Evolutionary conservation across 192 early-diverging fungal species (phyloP), one percentile per base, ranked within the genome.

Genomic region (Allomyces macrogynus): DNA sequence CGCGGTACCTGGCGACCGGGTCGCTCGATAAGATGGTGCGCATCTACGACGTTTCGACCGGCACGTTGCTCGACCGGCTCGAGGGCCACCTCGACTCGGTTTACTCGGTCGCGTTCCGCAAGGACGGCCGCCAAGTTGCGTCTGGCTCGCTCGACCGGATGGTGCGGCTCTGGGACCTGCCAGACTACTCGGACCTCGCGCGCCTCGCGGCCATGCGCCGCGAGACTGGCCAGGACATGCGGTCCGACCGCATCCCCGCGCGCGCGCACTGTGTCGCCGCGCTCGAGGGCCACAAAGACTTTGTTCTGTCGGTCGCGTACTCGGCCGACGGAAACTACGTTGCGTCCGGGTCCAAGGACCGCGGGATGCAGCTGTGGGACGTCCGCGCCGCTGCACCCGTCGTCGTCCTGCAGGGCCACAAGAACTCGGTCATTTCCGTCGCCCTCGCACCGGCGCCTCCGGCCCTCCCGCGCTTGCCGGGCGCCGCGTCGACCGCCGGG

Each of bases 1-100:
- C 89, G 63, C 83, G 81, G 60, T 82, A 86, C 62, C 87, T 96
- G 57, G 91, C 88, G 0, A 84, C 92, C 11, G 92, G 89, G 24
- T 92, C 90, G 60, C 77, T 96, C 68, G 93, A 98, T 75, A 85
- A 89, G 68, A 89, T 89, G 76, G 84, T 97, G 24, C 85, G 93
- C 22, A 76, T 97, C 23, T 97, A 91, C 92, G 93, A 97, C 69
- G 74, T 86, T 7, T 68, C 82, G 42, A 85, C 86, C 27, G 89
- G 89, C 24, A 68, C 76, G n/a, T 71, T 90, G 14, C 72, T 95
- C 40, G 91, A 95, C 75, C 82, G 89, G 60, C 80, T 97, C 65
- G 90, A 93, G 66, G 91, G 93, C 0, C 95, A 97, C 78, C 87
- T 89, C 70, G 90, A 96, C 72, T 90, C 87, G 62, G 95, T 98